Conservation (phyloP, 169 alveolate species). For the Perkinsus olseni region DNA sequence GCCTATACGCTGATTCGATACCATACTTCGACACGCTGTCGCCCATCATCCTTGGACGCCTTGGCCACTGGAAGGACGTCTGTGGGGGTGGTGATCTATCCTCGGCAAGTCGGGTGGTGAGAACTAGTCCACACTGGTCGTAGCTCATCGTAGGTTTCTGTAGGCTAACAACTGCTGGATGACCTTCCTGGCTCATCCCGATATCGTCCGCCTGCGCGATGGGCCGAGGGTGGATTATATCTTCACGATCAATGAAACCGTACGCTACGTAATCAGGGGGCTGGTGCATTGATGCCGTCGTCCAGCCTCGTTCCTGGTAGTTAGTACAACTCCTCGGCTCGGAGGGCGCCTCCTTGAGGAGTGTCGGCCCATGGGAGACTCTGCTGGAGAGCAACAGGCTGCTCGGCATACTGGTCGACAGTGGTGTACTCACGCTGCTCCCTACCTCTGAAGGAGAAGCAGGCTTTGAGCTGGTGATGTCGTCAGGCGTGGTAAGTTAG, state of each 20-base stretch:
- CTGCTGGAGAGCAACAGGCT: neutral
- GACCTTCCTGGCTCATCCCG: neutral
- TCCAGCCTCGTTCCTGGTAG: no score
- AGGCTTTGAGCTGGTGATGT: neutral
- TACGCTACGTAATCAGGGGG: neutral
- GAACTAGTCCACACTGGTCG: neutral
- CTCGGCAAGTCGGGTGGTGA: neutral
- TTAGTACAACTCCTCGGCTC: neutral
- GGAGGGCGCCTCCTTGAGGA: neutral
- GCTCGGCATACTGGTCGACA: neutral
- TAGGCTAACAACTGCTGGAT: neutral
- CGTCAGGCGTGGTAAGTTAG: neutral
- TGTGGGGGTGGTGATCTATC: neutral
- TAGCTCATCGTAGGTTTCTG: neutral
- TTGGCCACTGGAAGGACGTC: neutral
- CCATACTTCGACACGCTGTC: neutral
- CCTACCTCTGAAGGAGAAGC: neutral
- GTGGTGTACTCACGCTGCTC: neutral
- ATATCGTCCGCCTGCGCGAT: neutral
- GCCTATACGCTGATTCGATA: neutral
- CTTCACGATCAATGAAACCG: neutral
- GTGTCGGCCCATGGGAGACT: neutral
- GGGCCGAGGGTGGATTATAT: neutral
- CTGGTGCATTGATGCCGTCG: neutral
- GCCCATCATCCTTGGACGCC: neutral